Percentiles rank a stretch among this genome's conserved stretches.
Conservation (phyloP, 2,329 filamentous ascomycete genomes). For the Laburnicola sp. region DNA sequence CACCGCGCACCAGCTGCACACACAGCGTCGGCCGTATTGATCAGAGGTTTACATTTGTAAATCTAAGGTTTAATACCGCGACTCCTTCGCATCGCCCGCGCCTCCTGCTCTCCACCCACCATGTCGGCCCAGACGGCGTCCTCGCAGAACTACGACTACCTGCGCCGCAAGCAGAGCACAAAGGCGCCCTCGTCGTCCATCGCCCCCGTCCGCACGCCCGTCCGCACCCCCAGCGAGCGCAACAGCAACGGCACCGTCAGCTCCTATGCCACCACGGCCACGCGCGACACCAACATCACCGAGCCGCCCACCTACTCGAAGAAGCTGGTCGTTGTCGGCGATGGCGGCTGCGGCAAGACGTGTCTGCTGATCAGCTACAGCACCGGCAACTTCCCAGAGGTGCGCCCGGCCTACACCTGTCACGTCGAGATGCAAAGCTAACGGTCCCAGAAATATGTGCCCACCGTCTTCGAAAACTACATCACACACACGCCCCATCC, state of each 20-base stretch:
- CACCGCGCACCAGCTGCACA: constrained; percentile 5
- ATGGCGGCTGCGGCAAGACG: constrained; percentile 98
- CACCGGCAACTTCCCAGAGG: constrained; percentile 98
- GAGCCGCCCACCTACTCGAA: constrained; percentile 94
- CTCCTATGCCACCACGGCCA: constrained; percentile 77
- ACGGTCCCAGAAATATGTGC: constrained; percentile 87
- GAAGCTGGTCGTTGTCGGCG: constrained; percentile 98
- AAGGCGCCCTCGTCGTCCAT: constrained; percentile 42
- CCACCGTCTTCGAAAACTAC: constrained; percentile 99
- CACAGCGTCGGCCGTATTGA: constrained; percentile 3
- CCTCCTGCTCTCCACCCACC: not conserved
- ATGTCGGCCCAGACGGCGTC: constrained; percentile 34
- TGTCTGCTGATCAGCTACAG: constrained; percentile 98
- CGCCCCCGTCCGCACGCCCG: constrained; percentile 46
- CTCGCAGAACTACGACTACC: constrained; percentile 57
- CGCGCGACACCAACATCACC: constrained; percentile 81
- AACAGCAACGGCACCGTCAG: constrained; percentile 89
- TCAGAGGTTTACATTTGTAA: not conserved
- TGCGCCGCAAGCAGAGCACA: constrained; percentile 60
- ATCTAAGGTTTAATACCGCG: not conserved
- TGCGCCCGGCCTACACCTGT: constrained; percentile 46
- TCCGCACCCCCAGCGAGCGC: constrained; percentile 61
- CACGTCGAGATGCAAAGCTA: constrained; percentile 1
- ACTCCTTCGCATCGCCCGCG: not conserved
- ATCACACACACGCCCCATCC: constrained; percentile 94